phyloP scores from a whole-genome alignment of 257 asterid species.

The Solanum neorickii region DNA sequence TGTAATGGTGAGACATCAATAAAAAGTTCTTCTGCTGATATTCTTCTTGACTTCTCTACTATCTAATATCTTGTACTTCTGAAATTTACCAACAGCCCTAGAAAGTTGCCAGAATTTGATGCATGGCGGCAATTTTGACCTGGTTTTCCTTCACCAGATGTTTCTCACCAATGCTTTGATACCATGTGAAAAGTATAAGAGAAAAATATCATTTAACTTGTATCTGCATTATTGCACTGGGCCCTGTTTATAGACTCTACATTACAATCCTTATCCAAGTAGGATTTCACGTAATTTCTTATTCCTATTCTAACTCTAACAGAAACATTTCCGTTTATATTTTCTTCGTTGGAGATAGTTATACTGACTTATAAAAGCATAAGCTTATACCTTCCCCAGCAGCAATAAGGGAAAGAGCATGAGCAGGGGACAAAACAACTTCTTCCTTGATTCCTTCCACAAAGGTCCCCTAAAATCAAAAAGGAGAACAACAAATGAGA shows the following conservation, averaged over 20 bases:
- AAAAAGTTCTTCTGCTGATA: no score
- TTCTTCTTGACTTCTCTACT: no score
- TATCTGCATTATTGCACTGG: not conserved
- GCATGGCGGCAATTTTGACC: not conserved
- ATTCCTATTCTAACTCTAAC: not conserved
- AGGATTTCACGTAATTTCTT: no score
- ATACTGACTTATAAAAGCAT: not conserved
- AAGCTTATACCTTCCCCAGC: conserved; percentile 84
- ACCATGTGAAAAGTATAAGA: not conserved
- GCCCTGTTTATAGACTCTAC: not conserved
- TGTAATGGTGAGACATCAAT: no score
- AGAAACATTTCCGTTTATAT: not conserved
- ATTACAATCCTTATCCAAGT: not conserved
- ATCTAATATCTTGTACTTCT: no score
- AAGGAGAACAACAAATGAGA: not conserved
- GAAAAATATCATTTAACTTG: not conserved
- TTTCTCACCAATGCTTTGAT: not conserved
- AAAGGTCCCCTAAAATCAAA: conserved; percentile 64
- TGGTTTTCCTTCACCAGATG: not conserved
- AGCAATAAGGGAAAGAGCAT: conserved; percentile 96
- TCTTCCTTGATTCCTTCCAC: conserved; percentile 98
- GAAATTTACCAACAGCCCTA: not conserved
- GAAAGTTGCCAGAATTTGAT: not conserved
- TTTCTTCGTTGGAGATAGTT: not conserved
- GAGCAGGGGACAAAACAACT: conserved; percentile 96